These are phyloP conservation scores for Lodderomyces beijingensis DNA, from an alignment of 1,139 yeast species.

Conservation along the genomic window DNA sequence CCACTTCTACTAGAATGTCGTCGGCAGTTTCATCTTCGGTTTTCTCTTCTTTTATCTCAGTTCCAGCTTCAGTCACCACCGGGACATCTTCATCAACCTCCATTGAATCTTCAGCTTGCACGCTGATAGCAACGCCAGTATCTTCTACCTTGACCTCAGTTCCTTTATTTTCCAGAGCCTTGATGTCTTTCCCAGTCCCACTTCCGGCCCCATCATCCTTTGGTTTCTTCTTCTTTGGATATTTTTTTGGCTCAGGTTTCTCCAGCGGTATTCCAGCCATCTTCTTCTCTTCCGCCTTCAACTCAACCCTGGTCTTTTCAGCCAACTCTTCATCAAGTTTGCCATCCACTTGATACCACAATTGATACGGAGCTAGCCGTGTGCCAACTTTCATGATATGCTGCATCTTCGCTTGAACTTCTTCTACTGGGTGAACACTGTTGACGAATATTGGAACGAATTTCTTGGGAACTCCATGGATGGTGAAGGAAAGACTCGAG, in stretches of 20 bases:
- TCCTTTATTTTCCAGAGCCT: too few species aligned
- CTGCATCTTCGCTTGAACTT: slow-evolving; percentile 60
- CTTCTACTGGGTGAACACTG: slow-evolving; percentile 56
- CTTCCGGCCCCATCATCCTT: too few species aligned
- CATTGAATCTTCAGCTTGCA: too few species aligned
- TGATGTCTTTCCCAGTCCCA: too few species aligned
- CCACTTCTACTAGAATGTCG: too few species aligned
- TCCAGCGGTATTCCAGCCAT: slow-evolving; percentile 32
- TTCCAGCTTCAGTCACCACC: too few species aligned
- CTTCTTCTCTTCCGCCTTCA: slow-evolving; percentile 40
- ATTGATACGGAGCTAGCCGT: slow-evolving; percentile 55
- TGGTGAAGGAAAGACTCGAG: slow-evolving; percentile 61
- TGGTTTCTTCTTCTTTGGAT: slow-evolving; percentile 32
- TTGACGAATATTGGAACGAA: slow-evolving; percentile 66
- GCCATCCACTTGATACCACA: slow-evolving; percentile 87
- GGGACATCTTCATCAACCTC: too few species aligned
- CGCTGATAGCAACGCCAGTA: too few species aligned
- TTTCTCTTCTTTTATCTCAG: too few species aligned
- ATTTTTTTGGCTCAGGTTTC: slow-evolving; percentile 12
- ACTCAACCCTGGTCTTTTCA: slow-evolving; percentile 40
- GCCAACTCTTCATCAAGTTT: slow-evolving; percentile 60
- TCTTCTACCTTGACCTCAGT: too few species aligned
- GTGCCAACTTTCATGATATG: slow-evolving; percentile 56
- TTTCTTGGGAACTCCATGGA: slow-evolving; percentile 61
- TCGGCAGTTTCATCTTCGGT: too few species aligned